Percentiles rank a stretch among this genome's conserved stretches.
These are phyloP conservation scores for Phlebiopsis gigantea DNA, from an alignment of 768 basidiomycete genomes.

Conservation along the genomic window DNA sequence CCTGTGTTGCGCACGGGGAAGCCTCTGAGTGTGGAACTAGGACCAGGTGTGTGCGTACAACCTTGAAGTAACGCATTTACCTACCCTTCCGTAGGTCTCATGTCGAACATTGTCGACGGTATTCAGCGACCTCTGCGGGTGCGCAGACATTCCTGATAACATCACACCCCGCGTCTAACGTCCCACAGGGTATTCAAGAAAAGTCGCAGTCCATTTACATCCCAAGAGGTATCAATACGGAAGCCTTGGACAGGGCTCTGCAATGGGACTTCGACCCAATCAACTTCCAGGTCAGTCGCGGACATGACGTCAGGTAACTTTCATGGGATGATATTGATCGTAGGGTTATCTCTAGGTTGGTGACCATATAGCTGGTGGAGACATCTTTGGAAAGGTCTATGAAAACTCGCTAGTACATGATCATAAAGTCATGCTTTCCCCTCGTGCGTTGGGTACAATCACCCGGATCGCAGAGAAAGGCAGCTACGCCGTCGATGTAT, in stretches of 20 bases:
- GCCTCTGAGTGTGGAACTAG: conserved; percentile 95
- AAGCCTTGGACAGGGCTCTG: conserved; percentile 81
- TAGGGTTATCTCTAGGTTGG: conserved; percentile 55
- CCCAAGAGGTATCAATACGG: conserved; percentile 97
- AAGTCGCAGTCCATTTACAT: conserved; percentile 99
- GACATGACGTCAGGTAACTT: conserved; percentile 6
- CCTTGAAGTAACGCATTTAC: conserved; percentile 2
- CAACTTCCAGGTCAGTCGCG: conserved; percentile 56
- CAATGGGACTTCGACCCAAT: conserved; percentile 95
- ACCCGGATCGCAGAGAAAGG: conserved; percentile 93
- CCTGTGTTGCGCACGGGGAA: conserved; percentile 97
- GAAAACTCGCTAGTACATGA: conserved; percentile 96
- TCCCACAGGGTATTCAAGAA: conserved; percentile 78
- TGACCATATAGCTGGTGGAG: conserved; percentile 95
- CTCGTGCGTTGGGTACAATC: conserved; percentile 92
- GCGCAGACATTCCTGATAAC: conserved; percentile 25
- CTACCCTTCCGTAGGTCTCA: conserved; percentile 58
- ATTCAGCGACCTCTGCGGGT: conserved; percentile 91
- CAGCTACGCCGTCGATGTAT: conserved; percentile 84
- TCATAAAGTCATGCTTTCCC: conserved; percentile 96
- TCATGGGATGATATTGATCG: not conserved
- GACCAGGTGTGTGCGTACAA: conserved; percentile 64
- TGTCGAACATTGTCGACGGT: conserved; percentile 99
- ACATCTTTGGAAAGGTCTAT: conserved; percentile 91
- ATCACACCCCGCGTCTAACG: conserved; percentile 1